Evolutionary conservation across 306 rosid genomes (phyloP), one percentile per base, ranked within the genome.

Genomic region (Pyrus bretschneideri): DNA sequence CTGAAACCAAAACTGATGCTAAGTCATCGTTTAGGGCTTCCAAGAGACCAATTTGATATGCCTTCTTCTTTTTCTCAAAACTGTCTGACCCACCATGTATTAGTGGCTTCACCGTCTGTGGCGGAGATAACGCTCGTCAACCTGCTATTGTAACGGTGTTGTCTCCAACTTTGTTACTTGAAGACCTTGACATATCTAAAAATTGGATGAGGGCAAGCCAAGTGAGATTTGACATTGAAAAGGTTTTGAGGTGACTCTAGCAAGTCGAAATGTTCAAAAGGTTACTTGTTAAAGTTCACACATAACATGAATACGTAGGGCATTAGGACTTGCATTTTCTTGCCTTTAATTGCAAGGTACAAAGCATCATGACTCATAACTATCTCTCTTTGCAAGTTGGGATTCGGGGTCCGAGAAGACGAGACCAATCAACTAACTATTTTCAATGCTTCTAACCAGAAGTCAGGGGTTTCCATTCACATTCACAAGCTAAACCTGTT

Each of bases 21-120:
- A 38, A 76, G 73, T 76, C 74, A 9, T 76, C 6, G 65, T 4
- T 67, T 57, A 30, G 62, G 46, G 70, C 33, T 38, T 62, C 23
- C 70, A 42, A 71, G 25, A 57, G 22, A 19, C 22, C n/a, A 52
- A 52, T 46, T 46, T 46, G 52, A 46, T 4, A 4, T 4, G 52
- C 51, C 17, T 13, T 14, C 52, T 46, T 15, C 52, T 46, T 46
- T 46, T 4, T 14, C 18, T 46, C 6, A 46, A 46, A 46, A 4
- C 54, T 14, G 4, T 46, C 19, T 46, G 0, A 14, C 19, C 5
- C 5, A 9, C 45, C 11, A 40, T 40, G 54, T 14, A 46, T 46
- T 14, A 4, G 7, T 46, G 54, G 54, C 7, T 14, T 18, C 54
- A 14, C 6, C 1, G 6, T 1, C 12, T 0, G 51, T 5, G 5